A percentile compares a stretch with the other conserved stretches of the same genome.
Evolutionary conservation across 2,329 filamentous ascomycete species (phyloP).

Genomic region (Zasmidium citrigriseum): DNA sequence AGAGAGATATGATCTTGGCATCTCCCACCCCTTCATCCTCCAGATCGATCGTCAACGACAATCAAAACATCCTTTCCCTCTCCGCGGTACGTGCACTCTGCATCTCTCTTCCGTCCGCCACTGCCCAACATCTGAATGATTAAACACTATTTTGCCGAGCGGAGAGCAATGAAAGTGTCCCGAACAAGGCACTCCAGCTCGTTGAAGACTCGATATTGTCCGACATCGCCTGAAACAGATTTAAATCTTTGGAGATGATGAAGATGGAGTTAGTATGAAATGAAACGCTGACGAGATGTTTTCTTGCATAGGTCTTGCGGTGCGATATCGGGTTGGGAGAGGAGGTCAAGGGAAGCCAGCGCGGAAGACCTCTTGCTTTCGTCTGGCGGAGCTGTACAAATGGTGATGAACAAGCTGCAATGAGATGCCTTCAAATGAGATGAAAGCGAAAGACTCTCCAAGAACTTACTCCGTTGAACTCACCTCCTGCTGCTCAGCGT

Average conservation of each 20-base stretch:
- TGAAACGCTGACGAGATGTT: neutral
- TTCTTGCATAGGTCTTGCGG: neutral
- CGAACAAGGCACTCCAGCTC: neutral
- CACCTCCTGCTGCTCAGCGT: too few species aligned
- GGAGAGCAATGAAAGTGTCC: neutral
- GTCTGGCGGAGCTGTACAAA: too few species aligned
- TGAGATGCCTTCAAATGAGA: too few species aligned
- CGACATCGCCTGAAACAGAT: slow-evolving; percentile 11
- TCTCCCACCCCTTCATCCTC: too few species aligned
- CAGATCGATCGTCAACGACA: too few species aligned
- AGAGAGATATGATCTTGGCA: too few species aligned
- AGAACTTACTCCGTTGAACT: too few species aligned
- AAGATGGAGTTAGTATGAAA: neutral
- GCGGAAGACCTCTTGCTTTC: too few species aligned
- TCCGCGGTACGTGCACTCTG: neutral
- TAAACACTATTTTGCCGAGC: slow-evolving; percentile 14
- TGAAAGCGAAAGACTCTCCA: too few species aligned
- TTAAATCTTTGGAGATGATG: neutral
- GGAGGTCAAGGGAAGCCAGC: too few species aligned
- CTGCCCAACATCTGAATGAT: slow-evolving; percentile 1
- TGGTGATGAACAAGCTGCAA: too few species aligned
- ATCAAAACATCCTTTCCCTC: neutral
- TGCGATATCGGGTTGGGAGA: too few species aligned
- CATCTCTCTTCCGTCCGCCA: neutral
- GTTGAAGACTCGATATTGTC: slow-evolving; percentile 7